Conservation (phyloP, 1,139 yeast genomes). For the Saccharomyces hybrid region DNA sequence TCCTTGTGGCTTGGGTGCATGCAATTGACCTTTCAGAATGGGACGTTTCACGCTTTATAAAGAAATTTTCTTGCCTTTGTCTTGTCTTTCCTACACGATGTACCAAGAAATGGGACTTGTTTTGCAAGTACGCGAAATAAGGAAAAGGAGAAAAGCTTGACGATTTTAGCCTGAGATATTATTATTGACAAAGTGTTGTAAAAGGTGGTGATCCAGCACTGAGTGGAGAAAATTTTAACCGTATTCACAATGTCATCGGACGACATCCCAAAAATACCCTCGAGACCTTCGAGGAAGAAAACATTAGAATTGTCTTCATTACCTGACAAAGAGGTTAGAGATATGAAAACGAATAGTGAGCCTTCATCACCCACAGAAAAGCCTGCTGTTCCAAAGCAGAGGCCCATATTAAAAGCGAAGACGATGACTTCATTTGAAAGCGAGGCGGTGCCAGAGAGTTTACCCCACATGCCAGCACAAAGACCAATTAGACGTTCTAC, state of each 20-base stretch:
- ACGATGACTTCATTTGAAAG: slow-evolving; percentile 5
- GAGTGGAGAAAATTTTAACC: background rate
- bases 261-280: slow-evolving; percentile 16
- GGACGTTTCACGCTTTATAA: background rate
- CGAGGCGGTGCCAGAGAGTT: background rate
- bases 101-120: background rate
- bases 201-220: background rate
- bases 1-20: background rate
- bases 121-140: background rate
- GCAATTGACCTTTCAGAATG: background rate
- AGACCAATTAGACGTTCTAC: slow-evolving; percentile 17
- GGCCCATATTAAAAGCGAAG: slow-evolving; percentile 13
- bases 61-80: background rate
- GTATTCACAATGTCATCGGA: background rate
- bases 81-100: background rate
- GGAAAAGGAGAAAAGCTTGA: background rate
- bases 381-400: slow-evolving; percentile 14
- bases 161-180: background rate
- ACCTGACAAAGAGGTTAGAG: background rate
- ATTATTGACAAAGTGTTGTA: background rate
- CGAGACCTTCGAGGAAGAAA: slow-evolving; percentile 14
- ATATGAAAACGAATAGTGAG: background rate
- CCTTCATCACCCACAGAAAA: background rate
- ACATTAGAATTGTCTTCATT: slow-evolving; percentile 1
- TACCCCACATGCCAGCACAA: slow-evolving; percentile 11